Conservation (phyloP, 805 yeast genomes). For the Teunomyces stri region DNA sequence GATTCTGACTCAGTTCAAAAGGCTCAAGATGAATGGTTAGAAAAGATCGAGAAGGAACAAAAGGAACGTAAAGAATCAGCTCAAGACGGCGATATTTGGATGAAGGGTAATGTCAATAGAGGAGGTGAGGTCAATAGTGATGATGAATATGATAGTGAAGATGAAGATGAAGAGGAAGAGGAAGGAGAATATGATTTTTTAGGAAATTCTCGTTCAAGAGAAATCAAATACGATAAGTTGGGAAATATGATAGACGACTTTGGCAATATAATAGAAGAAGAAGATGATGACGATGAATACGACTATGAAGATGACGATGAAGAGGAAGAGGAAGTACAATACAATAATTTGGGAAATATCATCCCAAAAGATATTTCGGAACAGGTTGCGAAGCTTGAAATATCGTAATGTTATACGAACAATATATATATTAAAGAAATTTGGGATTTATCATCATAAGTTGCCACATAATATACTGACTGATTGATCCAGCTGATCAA, state of each 20-base stretch:
- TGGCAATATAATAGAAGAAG: slow-evolving; percentile 14
- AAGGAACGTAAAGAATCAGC: slow-evolving; percentile 56
- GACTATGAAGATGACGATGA: slow-evolving; percentile 10
- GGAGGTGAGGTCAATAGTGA: slow-evolving; percentile 17
- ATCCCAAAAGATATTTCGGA: slow-evolving; percentile 9
- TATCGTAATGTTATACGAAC: background rate
- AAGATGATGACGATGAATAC: slow-evolving; percentile 11
- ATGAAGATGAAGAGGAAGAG: slow-evolving; percentile 17
- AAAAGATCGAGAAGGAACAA: slow-evolving; percentile 62
- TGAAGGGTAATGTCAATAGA: slow-evolving; percentile 74
- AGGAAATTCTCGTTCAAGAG: slow-evolving; percentile 2
- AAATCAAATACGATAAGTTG: slow-evolving; percentile 17
- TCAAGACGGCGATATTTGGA: slow-evolving; percentile 65
- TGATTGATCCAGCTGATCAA: too few relatives aligned
- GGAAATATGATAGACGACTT: slow-evolving; percentile 19
- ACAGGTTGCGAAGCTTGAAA: slow-evolving; percentile 1
- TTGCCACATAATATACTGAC: too few relatives aligned
- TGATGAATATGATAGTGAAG: slow-evolving; percentile 15
- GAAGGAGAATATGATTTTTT: slow-evolving; percentile 10
- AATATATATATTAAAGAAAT: background rate
- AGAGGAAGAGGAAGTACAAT: slow-evolving; percentile 11
- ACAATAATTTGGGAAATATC: slow-evolving; percentile 24
- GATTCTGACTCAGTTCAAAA: slow-evolving; percentile 69
- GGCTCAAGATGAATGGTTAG: slow-evolving; percentile 78
- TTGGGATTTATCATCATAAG: background rate